phyloP scores from a whole-genome alignment of 2,329 filamentous ascomycete species.

The Ramularia endophylla region DNA sequence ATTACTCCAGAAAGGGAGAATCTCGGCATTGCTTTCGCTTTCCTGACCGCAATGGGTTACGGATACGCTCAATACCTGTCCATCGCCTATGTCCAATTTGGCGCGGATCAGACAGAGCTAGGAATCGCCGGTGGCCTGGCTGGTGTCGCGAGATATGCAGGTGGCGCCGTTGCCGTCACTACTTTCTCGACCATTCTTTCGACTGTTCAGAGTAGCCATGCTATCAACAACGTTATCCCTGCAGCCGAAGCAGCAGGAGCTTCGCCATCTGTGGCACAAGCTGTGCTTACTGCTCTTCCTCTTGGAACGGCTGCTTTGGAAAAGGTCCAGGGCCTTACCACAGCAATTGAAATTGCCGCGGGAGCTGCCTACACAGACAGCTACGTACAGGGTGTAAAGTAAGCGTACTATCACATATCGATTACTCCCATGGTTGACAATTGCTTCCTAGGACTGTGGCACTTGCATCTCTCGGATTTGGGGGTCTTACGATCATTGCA shows the following conservation, averaged over 20 bases:
- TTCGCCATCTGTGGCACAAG: too few relatives aligned
- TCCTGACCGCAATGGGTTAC: slow-evolving; percentile 40
- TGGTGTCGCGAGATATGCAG: slow-evolving; percentile 36
- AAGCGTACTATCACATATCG: too few relatives aligned
- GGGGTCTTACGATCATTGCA: too few relatives aligned
- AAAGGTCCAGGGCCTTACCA: too few relatives aligned
- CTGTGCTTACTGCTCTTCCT: too few relatives aligned
- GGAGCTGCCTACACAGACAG: too few relatives aligned
- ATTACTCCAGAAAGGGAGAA: slow-evolving; percentile 39
- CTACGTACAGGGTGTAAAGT: too few relatives aligned
- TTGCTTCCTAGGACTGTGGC: too few relatives aligned
- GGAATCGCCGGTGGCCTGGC: slow-evolving; percentile 41
- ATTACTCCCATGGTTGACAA: too few relatives aligned
- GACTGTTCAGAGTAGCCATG: slow-evolving; percentile 4
- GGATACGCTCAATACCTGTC: slow-evolving; percentile 44
- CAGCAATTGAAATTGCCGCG: too few relatives aligned
- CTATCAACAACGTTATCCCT: slow-evolving; percentile 5
- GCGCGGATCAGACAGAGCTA: slow-evolving; percentile 44
- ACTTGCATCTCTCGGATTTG: too few relatives aligned
- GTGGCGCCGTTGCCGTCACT: slow-evolving; percentile 11
- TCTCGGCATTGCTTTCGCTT: slow-evolving; percentile 43
- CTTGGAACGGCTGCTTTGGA: too few relatives aligned
- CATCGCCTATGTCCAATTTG: slow-evolving; percentile 46
- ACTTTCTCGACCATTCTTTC: slow-evolving; percentile 8
- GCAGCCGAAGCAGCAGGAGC: slow-evolving; percentile 11